Conservation (phyloP, 2,329 filamentous ascomycete species). For the Ceratocystis alfenasii region DNA sequence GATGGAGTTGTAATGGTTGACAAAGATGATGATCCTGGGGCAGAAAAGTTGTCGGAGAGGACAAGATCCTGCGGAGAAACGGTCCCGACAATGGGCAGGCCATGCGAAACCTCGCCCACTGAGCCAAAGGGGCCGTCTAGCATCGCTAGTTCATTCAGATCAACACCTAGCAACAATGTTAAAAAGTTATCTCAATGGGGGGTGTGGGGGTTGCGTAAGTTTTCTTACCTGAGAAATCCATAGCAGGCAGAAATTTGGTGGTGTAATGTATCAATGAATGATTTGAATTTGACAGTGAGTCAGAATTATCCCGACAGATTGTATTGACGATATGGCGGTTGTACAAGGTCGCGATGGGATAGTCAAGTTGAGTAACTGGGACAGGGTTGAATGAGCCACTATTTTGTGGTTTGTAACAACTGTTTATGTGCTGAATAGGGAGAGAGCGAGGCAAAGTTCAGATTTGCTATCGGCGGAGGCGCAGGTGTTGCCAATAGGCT, state of each 20-base stretch:
- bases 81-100: conserved; percentile 47
- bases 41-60: conserved; percentile 58
- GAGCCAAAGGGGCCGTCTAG: conserved; percentile 42
- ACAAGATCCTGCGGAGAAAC: conserved; percentile 75
- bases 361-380: background rate
- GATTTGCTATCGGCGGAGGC: conserved; percentile 44
- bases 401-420: background rate
- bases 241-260: background rate
- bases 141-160: conserved; percentile 46
- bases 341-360: background rate
- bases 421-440: conserved; percentile 33
- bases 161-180: conserved; percentile 36
- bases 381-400: background rate
- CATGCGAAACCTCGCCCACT: background rate
- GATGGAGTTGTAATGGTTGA: conserved; percentile 79
- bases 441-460: conserved; percentile 73
- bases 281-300: background rate
- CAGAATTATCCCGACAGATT: background rate
- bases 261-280: background rate
- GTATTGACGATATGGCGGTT: background rate
- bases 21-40: conserved; percentile 69
- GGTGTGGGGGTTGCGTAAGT: conserved; percentile 26
- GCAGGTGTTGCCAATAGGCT: conserved; percentile 53
- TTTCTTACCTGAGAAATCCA: conserved; percentile 19
- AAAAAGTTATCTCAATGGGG: conserved; percentile 26